Base-by-base conservation (phyloP, 129 eudicot species). In the carrot (Daucus carota) region DNA sequence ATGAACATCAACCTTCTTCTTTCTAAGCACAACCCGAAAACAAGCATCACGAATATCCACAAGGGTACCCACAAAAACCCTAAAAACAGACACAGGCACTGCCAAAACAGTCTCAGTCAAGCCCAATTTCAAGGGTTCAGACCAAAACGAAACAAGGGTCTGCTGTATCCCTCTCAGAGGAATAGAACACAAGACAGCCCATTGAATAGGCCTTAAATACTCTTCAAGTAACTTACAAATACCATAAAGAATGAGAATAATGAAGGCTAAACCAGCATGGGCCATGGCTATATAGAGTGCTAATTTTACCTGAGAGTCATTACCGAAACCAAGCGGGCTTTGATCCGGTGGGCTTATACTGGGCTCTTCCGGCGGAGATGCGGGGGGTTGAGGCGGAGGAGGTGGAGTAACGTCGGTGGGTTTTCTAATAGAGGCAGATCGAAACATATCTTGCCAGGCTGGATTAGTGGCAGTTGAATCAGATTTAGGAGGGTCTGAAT, bases 231-330 rank as follows among this genome's bases (percentile, higher is more conserved):
- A 83, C 72, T 81, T 90, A 77, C 87, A 85, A 6, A 91, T 87
- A 34, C 83, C 96, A 69, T 84, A 95, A 28, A 89, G 81, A 9
- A 86, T 43, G 24, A 95, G 57, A 16, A 88, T 80, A 12, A 90
- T 60, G 59, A 95, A 88, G 16, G 87, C 94, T 59, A 95, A 83
- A 20, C 93, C 93, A 12, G 90, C 96, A 63, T 95, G 99, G 22
- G 97, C 97, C 96, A 91, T 91, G 83, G 99, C 90, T 82, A 95
- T 92, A 84, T 86, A 95, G 24, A 95, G 84, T 38, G 99, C 94
- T 8, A 95, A 83, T 50, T 89, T 87, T 60, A 89, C 99, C 90
- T 95, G 99, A 9, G 96, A 84, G 75, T 94, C 93, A 31, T 73
- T 76, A 59, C 89, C 80, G 42, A 85, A 76, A 59, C 89, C 80